phyloP scores from a whole-genome alignment of 78 protist species.

The Cavenderia fasciculata region DNA sequence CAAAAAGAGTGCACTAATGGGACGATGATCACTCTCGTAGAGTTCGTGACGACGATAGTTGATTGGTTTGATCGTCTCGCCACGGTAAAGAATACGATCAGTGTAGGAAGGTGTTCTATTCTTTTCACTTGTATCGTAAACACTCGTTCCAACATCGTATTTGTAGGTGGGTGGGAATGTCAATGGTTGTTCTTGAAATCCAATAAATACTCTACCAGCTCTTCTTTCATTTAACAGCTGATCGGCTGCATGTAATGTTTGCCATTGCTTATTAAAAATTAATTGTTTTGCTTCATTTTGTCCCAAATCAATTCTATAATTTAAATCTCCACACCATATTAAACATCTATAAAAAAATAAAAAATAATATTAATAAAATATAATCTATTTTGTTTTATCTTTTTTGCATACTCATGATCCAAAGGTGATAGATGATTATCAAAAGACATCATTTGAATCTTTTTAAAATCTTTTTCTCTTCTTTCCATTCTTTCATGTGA shows the following conservation, averaged over 20 bases:
- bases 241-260: slow-evolving; percentile 2
- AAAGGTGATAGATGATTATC: slow-evolving; percentile 42
- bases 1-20: slow-evolving; percentile 34
- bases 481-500: slow-evolving; percentile 66
- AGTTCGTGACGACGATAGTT: slow-evolving; percentile 48
- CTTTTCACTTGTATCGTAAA: slow-evolving; percentile 87
- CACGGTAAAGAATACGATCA: slow-evolving; percentile 74
- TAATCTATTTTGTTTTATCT: no score
- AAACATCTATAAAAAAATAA: no score
- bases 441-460: slow-evolving; percentile 58
- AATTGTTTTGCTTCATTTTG: slow-evolving; percentile 10
- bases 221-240: slow-evolving; percentile 34
- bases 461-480: slow-evolving; percentile 54
- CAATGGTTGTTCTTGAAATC: slow-evolving; percentile 83
- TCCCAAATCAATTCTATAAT: slow-evolving; percentile 56
- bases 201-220: slow-evolving; percentile 48
- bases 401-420: slow-evolving; percentile 40
- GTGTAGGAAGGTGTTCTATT: slow-evolving; percentile 88
- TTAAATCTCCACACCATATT: slow-evolving; percentile 70
- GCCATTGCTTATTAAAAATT: slow-evolving; percentile 18
- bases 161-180: slow-evolving; percentile 94
- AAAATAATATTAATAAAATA: no score
- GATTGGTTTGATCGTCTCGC: slow-evolving; percentile 42
- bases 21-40: slow-evolving; percentile 58
- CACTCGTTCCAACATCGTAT: slow-evolving; percentile 84